Base-by-base conservation (phyloP, 2,329 filamentous ascomycete genomes). In the Fusarium sp. region DNA sequence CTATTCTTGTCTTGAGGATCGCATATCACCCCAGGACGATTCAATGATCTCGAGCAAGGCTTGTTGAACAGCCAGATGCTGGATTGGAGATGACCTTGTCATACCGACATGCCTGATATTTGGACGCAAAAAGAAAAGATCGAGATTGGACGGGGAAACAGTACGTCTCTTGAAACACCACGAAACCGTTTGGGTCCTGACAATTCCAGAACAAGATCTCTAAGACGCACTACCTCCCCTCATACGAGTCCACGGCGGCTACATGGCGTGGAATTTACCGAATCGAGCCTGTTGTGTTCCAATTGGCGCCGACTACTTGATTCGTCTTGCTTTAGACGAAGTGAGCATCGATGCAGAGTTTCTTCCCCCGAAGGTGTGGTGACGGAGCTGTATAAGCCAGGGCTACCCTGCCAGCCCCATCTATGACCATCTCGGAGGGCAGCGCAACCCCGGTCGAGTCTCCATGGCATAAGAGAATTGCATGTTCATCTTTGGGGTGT, bases 331-430 rank as follows among this genome's bases (percentile, higher is more conserved):
- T 34, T 44, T 54, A 42, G 23, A 60, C 40, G 25, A 58, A 42
- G 36, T 29, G 49, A 67, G 46, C 34, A 49, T 65, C 54, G 58
- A 60, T 42, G 29, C 49, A 38, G 38, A 51, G 61, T 38, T 25
- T 40, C 49, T 36, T 9, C 31, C 40, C 9, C 42, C 49, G 16
- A n/a, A 33, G 29, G 60, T 56, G 50, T 34, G 60, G 58, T 54
- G 44, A 53, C 29, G 42, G 63, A 60, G 34, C 61, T 61, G 31
- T 51, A 53, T 44, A 65, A 62, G 33, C 65, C 63, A 66, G 71
- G 69, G 65, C 58, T 33, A 64, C 68, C 71, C 62, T 74, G 71
- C 42, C 59, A 51, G 42, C 42, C 50, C 56, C 62, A 61, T 67
- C 56, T 58, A 31, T 57, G 61, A 54, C 56, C 71, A 69, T 73